These are phyloP conservation scores for Phytophthora sp. DNA, from an alignment of 352 stramenopile genomes.

Conservation along the genomic window DNA sequence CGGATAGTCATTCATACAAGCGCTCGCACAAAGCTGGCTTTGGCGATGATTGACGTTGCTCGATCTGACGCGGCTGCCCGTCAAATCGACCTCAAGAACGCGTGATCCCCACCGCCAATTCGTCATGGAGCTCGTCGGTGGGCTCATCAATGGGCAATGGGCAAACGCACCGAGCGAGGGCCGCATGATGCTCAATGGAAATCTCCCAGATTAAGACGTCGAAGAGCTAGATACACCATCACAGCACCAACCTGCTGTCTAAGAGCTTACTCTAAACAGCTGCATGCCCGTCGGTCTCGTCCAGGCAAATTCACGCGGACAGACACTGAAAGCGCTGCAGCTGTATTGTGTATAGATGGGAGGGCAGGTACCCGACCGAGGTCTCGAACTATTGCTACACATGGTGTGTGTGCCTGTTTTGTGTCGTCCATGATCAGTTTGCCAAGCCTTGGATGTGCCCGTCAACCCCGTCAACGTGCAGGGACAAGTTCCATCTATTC, in stretches of 20 bases:
- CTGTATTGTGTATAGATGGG: background rate
- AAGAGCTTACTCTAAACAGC: background rate
- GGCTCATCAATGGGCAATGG: slow-evolving; percentile 5
- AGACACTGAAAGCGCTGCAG: slow-evolving; percentile 1
- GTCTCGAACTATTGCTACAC: slow-evolving; percentile 4
- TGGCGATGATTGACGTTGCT: background rate
- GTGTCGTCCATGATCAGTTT: background rate
- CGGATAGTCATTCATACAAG: no score
- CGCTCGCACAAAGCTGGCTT: background rate
- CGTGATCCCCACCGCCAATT: no score
- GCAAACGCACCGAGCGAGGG: background rate
- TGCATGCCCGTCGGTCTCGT: background rate
- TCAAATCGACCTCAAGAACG: no score
- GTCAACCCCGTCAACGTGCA: background rate
- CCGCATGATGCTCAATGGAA: background rate
- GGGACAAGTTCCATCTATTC: slow-evolving; percentile 11
- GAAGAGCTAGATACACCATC: background rate
- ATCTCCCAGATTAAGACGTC: background rate
- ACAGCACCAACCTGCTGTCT: background rate
- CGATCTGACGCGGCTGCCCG: background rate
- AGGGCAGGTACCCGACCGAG: slow-evolving; percentile 10
- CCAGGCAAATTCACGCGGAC: slow-evolving; percentile 3
- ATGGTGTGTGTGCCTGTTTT: background rate
- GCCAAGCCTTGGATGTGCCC: slow-evolving; percentile 2
- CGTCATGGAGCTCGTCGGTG: no score